phyloP scores from a whole-genome alignment of 2,329 filamentous ascomycete genomes.

The Aspergillus latus region DNA sequence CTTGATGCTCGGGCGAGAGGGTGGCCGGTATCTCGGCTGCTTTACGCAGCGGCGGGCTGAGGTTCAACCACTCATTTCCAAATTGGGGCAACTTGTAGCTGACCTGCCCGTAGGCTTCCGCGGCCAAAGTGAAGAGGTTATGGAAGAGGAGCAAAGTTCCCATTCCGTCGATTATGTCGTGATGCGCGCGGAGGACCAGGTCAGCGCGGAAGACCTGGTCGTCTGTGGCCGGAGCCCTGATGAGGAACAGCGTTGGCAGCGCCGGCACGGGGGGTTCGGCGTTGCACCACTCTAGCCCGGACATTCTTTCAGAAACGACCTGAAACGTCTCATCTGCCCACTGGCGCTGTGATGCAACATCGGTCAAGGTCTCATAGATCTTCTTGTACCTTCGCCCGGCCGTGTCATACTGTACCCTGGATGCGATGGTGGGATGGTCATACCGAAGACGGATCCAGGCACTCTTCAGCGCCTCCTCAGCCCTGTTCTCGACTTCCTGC shows the following conservation, averaged over 20 bases:
- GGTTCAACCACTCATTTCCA: slow-evolving; percentile 20
- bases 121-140: slow-evolving; percentile 20
- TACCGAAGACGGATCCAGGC: slow-evolving; percentile 26
- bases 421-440: slow-evolving; percentile 27
- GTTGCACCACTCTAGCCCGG: slow-evolving; percentile 27
- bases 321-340: slow-evolving; percentile 23
- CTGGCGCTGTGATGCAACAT: background rate
- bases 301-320: slow-evolving; percentile 9
- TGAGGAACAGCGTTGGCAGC: slow-evolving; percentile 24
- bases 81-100: slow-evolving; percentile 12
- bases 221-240: slow-evolving; percentile 7
- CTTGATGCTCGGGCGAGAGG: slow-evolving; percentile 7
- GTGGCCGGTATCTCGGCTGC: slow-evolving; percentile 21
- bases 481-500: background rate
- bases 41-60: slow-evolving; percentile 25
- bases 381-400: slow-evolving; percentile 20
- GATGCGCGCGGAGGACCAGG: slow-evolving; percentile 23
- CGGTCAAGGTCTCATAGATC: slow-evolving; percentile 18
- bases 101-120: slow-evolving; percentile 2
- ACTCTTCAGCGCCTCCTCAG: slow-evolving; percentile 16
- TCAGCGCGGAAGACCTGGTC: slow-evolving; percentile 6
- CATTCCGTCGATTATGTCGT: slow-evolving; percentile 28
- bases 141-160: slow-evolving; percentile 24
- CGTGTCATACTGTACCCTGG: slow-evolving; percentile 19
- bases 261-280: slow-evolving; percentile 24